Conservation (phyloP, 768 basidiomycete genomes). For the Antrodiella citrinella region DNA sequence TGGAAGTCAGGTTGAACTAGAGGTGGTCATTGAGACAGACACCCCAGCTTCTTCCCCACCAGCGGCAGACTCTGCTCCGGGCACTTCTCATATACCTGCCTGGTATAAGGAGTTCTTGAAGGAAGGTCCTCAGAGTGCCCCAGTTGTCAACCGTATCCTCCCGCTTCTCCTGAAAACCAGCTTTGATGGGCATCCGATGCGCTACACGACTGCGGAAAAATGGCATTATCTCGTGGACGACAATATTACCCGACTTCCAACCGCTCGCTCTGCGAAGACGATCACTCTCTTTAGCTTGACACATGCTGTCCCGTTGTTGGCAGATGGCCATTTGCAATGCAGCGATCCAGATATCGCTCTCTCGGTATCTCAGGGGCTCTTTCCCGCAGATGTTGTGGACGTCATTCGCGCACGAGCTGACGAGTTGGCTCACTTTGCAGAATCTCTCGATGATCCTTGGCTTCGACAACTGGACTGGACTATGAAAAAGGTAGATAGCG, state of each 20-base stretch:
- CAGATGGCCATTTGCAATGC: slow-evolving; percentile 33
- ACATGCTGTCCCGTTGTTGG: slow-evolving; percentile 39
- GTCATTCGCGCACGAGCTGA: slow-evolving; percentile 21
- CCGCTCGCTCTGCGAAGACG: slow-evolving; percentile 35
- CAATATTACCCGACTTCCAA: slow-evolving; percentile 32
- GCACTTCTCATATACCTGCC: slow-evolving; percentile 29
- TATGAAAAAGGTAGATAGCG: background rate
- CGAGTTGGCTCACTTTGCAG: slow-evolving; percentile 14
- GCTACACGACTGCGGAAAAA: slow-evolving; percentile 41
- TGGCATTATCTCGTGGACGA: slow-evolving; percentile 56
- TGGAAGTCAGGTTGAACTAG: background rate
- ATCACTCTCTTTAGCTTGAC: slow-evolving; percentile 36
- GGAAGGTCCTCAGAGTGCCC: slow-evolving; percentile 33
- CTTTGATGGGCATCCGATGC: slow-evolving; percentile 54
- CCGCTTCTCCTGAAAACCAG: slow-evolving; percentile 62
- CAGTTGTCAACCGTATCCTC: slow-evolving; percentile 42
- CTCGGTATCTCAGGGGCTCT: background rate
- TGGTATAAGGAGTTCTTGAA: slow-evolving; percentile 51
- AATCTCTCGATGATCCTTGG: slow-evolving; percentile 40
- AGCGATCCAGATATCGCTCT: slow-evolving; percentile 36
- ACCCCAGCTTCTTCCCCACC: no score
- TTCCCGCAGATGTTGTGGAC: slow-evolving; percentile 5
- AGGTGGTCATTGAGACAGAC: background rate
- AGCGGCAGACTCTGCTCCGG: no score
- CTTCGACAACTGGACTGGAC: slow-evolving; percentile 65